These are phyloP conservation scores for Penicillium sp. DNA, from an alignment of 2,329 filamentous ascomycete genomes.

Conservation along the genomic window DNA sequence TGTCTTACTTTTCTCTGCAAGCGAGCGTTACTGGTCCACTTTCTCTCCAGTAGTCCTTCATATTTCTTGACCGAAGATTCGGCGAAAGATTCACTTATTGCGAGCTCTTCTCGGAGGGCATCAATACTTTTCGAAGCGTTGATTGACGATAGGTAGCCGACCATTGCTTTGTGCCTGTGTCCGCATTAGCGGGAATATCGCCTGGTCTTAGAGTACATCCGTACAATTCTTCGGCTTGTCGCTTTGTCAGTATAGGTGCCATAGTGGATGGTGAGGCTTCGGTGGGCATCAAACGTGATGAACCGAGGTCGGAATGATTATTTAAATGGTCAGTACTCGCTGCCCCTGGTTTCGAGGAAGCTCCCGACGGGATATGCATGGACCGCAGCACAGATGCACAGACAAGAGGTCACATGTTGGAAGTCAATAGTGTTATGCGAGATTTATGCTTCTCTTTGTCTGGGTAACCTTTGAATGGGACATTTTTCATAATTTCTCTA, in stretches of 20 bases:
- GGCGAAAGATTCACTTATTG: constrained; percentile 66
- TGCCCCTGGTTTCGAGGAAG: background rate
- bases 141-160: constrained; percentile 76
- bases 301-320: too few species aligned
- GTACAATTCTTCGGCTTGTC: constrained; percentile 13
- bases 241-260: background rate
- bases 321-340: too few species aligned
- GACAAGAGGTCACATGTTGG: background rate
- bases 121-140: constrained; percentile 67
- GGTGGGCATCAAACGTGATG: background rate
- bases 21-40: constrained; percentile 94
- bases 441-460: background rate
- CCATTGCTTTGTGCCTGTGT: constrained; percentile 81
- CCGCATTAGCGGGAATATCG: constrained; percentile 6
- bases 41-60: constrained; percentile 88
- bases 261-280: background rate
- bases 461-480: background rate
- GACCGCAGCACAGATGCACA: background rate
- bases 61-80: constrained; percentile 84
- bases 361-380: background rate
- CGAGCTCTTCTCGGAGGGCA: constrained; percentile 72
- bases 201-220: background rate
- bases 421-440: background rate
- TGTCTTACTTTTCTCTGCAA: constrained; percentile 81
- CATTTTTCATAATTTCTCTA: background rate